Evolutionary conservation across 768 basidiomycete genomes (phyloP).

Genomic region (Fistulinella prunicolor): DNA sequence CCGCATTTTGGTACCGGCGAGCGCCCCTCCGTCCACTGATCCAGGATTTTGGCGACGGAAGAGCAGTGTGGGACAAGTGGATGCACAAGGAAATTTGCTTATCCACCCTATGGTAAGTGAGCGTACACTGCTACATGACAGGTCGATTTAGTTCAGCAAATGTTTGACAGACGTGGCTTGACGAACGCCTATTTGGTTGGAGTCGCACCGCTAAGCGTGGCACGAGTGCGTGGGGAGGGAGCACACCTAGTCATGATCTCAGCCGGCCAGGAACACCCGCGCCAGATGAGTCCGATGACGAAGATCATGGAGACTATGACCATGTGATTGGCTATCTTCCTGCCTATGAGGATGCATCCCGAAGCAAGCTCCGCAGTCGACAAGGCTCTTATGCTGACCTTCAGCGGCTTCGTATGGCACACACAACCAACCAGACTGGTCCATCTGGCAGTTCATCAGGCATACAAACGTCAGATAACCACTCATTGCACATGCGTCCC

Average conservation of each 20-base stretch:
- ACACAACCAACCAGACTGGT: slow-evolving; percentile 11
- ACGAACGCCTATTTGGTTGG: slow-evolving; percentile 94
- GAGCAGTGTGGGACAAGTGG: slow-evolving; percentile 77
- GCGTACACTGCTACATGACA: slow-evolving; percentile 6
- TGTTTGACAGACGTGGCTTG: slow-evolving; percentile 70
- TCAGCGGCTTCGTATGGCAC: slow-evolving; percentile 57
- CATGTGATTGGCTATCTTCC: slow-evolving; percentile 72
- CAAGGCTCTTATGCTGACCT: slow-evolving; percentile 81
- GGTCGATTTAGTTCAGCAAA: slow-evolving; percentile 1
- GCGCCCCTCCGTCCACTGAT: slow-evolving; percentile 75
- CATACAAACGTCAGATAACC: slow-evolving; percentile 30
- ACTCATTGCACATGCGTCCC: slow-evolving; percentile 46
- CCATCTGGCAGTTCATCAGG: slow-evolving; percentile 13
- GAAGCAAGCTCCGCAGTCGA: slow-evolving; percentile 53
- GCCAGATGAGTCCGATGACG: slow-evolving; percentile 80
- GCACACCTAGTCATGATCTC: slow-evolving; percentile 50
- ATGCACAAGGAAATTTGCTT: slow-evolving; percentile 78
- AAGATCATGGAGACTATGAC: slow-evolving; percentile 89
- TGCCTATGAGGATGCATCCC: slow-evolving; percentile 42
- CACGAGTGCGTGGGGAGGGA: slow-evolving; percentile 84
- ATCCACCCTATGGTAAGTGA: slow-evolving; percentile 79
- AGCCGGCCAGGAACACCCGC: slow-evolving; percentile 70
- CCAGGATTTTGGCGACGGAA: slow-evolving; percentile 79
- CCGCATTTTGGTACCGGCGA: slow-evolving; percentile 78
- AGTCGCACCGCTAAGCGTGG: slow-evolving; percentile 70